Evolutionary conservation across 2,329 filamentous ascomycete species (phyloP), one percentile per base, ranked within the genome.

Genomic region (Nannizziopsis arthrosporioides): DNA sequence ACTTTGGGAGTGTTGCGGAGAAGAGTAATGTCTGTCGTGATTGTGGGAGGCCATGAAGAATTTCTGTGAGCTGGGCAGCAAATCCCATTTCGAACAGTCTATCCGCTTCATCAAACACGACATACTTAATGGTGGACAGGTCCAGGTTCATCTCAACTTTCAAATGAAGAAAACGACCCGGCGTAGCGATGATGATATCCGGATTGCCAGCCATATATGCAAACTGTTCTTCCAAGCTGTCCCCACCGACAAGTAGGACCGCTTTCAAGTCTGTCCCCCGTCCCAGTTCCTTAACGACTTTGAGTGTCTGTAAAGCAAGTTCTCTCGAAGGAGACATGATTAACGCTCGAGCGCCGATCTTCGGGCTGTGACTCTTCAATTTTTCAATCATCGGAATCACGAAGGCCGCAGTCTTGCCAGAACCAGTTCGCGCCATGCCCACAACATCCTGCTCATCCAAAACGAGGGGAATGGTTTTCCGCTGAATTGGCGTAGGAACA

Each of bases 31-130:
- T 98, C 63, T 98, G 92, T 50, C 93, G 77, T 18, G 82, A 84
- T 0, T 78, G 72, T 1, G 93, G 92, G 12, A 98, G 71, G 0
- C 88, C 85, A 61, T 94, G 81, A 44, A 98, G 71, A 72, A 96
- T 96, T 63, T 98, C 92, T 1, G 85, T 84, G 56, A 98, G 72
- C 61, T 98, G 92, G 2, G 85, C 81, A 3, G 89, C 88, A 63
- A 98, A 98, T 57, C 92, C 93, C 90, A 98, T 95, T 63, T 98
- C 92, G 66, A 98, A 98, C 15, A 98, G 73, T 47, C 92, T 79
- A 73, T 98, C 92, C 1, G 92, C 92, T 66, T 98, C 92, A 63
- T 98, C 92, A 55, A 98, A 98, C 7, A 98, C 92, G 18, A 94
- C 86, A 60, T 98, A 98, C 57, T 80, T 78, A 52, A 98, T 82